phyloP scores from a whole-genome alignment of 2,329 filamentous ascomycete species.

The Hypoxylon sp. region DNA sequence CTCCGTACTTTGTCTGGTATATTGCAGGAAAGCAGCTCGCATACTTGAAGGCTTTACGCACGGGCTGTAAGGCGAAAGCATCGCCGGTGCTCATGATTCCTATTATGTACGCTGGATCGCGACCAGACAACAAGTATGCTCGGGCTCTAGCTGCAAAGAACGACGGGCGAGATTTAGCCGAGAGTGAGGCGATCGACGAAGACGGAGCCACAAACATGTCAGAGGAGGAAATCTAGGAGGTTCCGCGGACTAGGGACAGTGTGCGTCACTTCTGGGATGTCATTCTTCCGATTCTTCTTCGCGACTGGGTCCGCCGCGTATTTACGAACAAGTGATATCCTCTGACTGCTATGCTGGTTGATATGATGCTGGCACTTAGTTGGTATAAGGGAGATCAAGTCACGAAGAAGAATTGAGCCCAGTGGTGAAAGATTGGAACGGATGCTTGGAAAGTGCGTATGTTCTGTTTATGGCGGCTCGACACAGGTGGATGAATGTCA shows the following conservation, averaged over 20 bases:
- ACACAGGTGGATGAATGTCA: slow-evolving; percentile 5
- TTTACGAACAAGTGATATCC: slow-evolving; percentile 27
- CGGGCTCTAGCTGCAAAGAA: slow-evolving; percentile 44
- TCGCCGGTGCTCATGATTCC: slow-evolving; percentile 56
- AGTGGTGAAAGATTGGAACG: background rate
- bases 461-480: slow-evolving; percentile 16
- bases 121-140: slow-evolving; percentile 50
- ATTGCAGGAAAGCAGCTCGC: slow-evolving; percentile 66
- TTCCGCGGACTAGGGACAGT: slow-evolving; percentile 10
- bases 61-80: slow-evolving; percentile 36
- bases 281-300: slow-evolving; percentile 13
- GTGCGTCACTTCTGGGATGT: slow-evolving; percentile 12
- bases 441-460: slow-evolving; percentile 12
- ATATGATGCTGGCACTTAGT: slow-evolving; percentile 4
- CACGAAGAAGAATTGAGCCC: background rate
- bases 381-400: background rate
- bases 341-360: slow-evolving; percentile 3
- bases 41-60: slow-evolving; percentile 61
- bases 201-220: slow-evolving; percentile 34
- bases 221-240: slow-evolving; percentile 44
- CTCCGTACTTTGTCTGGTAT: slow-evolving; percentile 60
- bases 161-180: slow-evolving; percentile 39
- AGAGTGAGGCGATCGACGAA: slow-evolving; percentile 35
- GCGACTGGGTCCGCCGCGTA: slow-evolving; percentile 12
- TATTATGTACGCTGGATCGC: slow-evolving; percentile 49